Conservation (phyloP, 495 filamentous ascomycete species). For the Annulohypoxylon nitens region DNA sequence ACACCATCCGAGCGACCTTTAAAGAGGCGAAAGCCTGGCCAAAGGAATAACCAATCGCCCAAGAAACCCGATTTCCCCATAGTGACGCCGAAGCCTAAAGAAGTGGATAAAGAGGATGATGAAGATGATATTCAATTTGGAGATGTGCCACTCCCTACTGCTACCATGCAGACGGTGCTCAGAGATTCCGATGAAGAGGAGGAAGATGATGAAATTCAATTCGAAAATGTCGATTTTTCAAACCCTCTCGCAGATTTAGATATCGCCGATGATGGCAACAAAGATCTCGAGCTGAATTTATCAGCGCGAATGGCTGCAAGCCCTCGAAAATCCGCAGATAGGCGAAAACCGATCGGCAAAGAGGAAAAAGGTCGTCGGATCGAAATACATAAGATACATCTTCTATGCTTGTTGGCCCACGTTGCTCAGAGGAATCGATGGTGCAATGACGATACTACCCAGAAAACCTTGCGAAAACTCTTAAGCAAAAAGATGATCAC, state of each 20-base stretch:
- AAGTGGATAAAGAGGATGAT: conserved; percentile 50
- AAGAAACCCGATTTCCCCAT: conserved; percentile 16
- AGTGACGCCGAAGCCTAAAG: conserved; percentile 35
- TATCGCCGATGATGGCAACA: conserved; percentile 54
- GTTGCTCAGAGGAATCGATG: conserved; percentile 81
- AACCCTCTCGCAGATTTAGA: conserved; percentile 31
- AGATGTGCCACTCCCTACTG: conserved; percentile 47
- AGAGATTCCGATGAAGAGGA: conserved; percentile 54
- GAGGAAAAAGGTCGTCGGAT: conserved; percentile 78
- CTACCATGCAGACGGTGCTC: conserved; percentile 42
- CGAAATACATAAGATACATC: conserved; percentile 86
- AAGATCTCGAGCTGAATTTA: conserved; percentile 72
- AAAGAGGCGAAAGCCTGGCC: conserved; percentile 59
- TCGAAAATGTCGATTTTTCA: conserved; percentile 55
- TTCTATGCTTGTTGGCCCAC: conserved; percentile 84
- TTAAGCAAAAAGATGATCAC: conserved; percentile 70
- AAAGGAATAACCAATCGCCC: conserved; percentile 48
- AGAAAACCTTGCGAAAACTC: conserved; percentile 70
- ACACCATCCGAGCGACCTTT: conserved; percentile 50
- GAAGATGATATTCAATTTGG: conserved; percentile 55
- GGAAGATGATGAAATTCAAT: conserved; percentile 46
- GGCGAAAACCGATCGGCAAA: conserved; percentile 73
- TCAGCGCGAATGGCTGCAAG: conserved; percentile 56
- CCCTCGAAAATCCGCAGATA: conserved; percentile 50
- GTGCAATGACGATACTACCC: conserved; percentile 83